Conservation (phyloP, 176 grass and related monocot species). For the Musa beccarii region DNA sequence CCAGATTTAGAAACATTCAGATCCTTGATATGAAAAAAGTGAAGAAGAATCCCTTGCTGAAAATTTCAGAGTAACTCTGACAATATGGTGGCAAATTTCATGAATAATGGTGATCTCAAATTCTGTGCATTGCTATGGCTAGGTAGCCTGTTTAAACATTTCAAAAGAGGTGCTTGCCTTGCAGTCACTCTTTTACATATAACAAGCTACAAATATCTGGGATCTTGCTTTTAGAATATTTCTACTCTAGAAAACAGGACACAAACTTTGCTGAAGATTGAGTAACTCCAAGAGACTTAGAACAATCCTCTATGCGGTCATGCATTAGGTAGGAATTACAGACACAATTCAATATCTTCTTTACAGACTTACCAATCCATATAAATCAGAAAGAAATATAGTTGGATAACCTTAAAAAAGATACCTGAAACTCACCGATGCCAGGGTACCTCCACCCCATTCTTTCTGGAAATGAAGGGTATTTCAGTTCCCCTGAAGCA, state of each 20-base stretch:
- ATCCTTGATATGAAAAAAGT: too few relatives aligned
- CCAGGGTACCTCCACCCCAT: conserved; percentile 88
- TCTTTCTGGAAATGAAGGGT: conserved; percentile 68
- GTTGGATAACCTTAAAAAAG: conserved; percentile 15
- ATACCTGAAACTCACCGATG: conserved; percentile 98
- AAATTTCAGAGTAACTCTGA: too few relatives aligned
- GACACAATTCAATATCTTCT: neutral
- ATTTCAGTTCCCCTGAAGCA: conserved; percentile 79
- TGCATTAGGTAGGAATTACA: neutral
- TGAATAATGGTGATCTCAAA: too few relatives aligned
- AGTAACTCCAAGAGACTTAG: neutral
- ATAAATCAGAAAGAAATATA: neutral
- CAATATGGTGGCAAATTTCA: too few relatives aligned
- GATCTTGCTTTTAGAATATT: neutral
- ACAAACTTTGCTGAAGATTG: neutral
- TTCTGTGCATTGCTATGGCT: too few relatives aligned
- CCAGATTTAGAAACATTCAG: too few relatives aligned
- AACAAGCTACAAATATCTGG: neutral
- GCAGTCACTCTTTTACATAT: neutral
- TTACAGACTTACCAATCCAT: neutral
- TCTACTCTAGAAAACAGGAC: neutral
- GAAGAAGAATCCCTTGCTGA: too few relatives aligned
- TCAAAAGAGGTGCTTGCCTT: neutral
- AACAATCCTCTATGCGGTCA: neutral
- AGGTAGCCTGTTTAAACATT: neutral